Base-by-base conservation (phyloP, 805 yeast genomes). In the Nakazawaea peltata region DNA sequence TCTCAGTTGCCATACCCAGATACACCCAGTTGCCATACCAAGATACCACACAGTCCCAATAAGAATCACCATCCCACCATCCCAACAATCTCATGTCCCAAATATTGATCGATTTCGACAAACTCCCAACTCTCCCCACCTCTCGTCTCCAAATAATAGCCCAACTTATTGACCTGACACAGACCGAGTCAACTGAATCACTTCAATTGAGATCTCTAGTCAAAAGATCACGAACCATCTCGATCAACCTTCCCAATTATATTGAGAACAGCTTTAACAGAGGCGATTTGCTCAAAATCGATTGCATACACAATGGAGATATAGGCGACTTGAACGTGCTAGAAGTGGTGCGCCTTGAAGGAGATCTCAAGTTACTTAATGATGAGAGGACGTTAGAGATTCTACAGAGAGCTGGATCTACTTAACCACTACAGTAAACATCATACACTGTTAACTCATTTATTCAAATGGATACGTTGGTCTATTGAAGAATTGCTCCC, bases 401-500 rank as follows among this genome's bases (percentile, higher is more conserved):
- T 4, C 15, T 35, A 22, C 30, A 30, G 19, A 25, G 30, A 30
- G 17, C 28, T n/a, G 37, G 33, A 12, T 23, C 19, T 25, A 23
- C 28, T 11, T 28, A 34, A 16, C 7, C 24, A 8, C 24, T 8
- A 9, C 12, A 26, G 7, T 9, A n/a, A 10, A 26, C 12, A 14
- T 26, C 10, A 28, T 28, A 16, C 14, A 9, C 28, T 8, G 14
- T 26, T 26, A 13, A 26, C 12, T 7, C 28, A 26, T 12, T 13
- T 26, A 13, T 13, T 26, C 28, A 10, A 12, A 9, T 22, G 27
- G 27, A 25, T 25, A 27, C 17, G 30, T 16, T 13, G 30, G 15
- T 28, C 14, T 28, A 18, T 36, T 36, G 48, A 77, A 74, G 44
- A 73, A 72, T 44, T 75, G 81, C 34, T 76, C 84, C 82, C 85